phyloP scores from a whole-genome alignment of 1,284 basidiomycete species.

The Puccinia triticina region DNA sequence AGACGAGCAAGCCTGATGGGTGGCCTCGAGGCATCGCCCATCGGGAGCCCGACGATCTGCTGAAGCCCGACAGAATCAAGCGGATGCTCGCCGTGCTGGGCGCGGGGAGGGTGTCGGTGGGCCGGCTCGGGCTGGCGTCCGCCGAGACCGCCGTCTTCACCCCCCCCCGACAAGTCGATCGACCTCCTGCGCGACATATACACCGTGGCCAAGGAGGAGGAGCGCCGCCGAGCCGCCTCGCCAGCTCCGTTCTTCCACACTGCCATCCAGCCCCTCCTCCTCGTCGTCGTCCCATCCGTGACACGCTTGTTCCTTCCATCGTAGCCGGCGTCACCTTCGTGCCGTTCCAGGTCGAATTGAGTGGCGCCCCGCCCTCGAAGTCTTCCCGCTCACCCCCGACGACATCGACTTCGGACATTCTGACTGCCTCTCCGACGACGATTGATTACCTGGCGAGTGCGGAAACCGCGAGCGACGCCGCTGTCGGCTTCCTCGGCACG shows the following conservation, averaged over 20 bases:
- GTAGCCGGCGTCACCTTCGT: slow-evolving; percentile 29
- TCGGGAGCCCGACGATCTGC: slow-evolving; percentile 65
- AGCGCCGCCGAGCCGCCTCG: slow-evolving; percentile 30
- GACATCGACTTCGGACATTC: neutral
- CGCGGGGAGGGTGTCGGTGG: slow-evolving; percentile 60
- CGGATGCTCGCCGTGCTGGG: slow-evolving; percentile 63
- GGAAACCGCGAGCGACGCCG: neutral
- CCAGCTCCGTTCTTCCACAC: neutral
- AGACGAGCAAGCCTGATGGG: slow-evolving; percentile 64
- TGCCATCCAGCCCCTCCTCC: neutral
- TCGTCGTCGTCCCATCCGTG: neutral
- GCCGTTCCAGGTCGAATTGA: slow-evolving; percentile 32
- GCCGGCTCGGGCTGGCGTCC: slow-evolving; percentile 63
- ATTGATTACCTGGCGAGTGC: neutral
- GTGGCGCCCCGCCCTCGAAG: slow-evolving; percentile 6
- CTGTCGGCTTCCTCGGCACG: neutral
- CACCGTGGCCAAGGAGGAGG: slow-evolving; percentile 63
- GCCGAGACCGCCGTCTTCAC: slow-evolving; percentile 64
- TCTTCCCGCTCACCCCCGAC: slow-evolving; percentile 22
- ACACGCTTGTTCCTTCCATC: neutral
- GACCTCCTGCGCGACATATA: slow-evolving; percentile 64
- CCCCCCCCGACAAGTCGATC: slow-evolving; percentile 62
- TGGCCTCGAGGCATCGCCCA: slow-evolving; percentile 65
- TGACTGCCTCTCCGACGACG: neutral
- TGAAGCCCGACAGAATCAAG: slow-evolving; percentile 62